A percentile compares a stretch with the other conserved stretches of the same genome.
Conservation (phyloP, 257 asterid genomes). For the Nicotiana undulata region DNA sequence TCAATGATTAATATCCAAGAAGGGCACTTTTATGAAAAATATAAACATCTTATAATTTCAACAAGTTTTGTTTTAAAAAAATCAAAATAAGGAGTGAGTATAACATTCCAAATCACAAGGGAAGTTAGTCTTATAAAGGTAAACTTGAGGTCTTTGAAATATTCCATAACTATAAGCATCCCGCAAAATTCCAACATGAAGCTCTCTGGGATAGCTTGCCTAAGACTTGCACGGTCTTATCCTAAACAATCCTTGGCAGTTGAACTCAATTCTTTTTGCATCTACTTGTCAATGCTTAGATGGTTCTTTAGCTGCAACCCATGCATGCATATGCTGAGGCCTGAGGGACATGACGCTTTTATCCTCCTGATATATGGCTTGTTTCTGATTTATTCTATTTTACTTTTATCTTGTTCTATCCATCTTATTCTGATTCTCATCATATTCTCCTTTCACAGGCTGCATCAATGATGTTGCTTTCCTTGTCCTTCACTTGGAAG, state of each 20-base stretch:
- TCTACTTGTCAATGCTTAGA: background rate
- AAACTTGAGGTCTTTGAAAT: background rate
- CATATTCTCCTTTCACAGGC: constrained; percentile 37
- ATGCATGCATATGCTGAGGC: background rate
- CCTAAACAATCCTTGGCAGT: background rate
- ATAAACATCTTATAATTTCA: background rate
- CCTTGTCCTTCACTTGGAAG: constrained; percentile 74
- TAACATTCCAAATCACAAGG: background rate
- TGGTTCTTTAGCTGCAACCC: constrained; percentile 4
- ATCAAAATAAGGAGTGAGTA: background rate
- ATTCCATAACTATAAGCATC: background rate
- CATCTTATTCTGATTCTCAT: background rate
- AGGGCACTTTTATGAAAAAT: background rate
- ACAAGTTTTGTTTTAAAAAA: background rate
- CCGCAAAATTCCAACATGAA: background rate
- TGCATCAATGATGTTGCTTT: constrained; percentile 85
- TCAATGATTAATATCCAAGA: background rate
- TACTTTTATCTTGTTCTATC: background rate
- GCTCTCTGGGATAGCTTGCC: background rate
- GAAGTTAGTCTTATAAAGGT: background rate
- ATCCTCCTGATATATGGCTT: background rate
- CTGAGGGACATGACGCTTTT: background rate
- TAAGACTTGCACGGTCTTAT: background rate
- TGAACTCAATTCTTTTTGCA: background rate
- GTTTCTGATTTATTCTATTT: constrained; percentile 3